These are phyloP conservation scores for Coemansia sp. DNA, from an alignment of 192 early-diverging fungal species.

Conservation along the genomic window DNA sequence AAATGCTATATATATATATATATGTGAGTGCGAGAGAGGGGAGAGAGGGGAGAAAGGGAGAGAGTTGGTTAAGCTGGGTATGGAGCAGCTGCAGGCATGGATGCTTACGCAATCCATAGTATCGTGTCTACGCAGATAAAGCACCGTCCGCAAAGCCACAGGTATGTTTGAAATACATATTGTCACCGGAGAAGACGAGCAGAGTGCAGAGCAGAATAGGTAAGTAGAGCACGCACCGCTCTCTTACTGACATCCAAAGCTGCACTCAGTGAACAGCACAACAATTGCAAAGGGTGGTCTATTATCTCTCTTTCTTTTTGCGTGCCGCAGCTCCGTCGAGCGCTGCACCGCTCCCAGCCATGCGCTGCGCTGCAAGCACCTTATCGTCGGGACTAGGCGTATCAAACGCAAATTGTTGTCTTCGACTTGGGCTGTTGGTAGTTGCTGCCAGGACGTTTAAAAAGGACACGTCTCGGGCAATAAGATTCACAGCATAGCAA, in stretches of 20 bases:
- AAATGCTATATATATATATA: background rate
- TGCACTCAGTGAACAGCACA: background rate
- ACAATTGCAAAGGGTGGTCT: background rate
- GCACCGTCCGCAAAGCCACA: background rate
- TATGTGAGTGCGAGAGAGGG: too few relatives aligned
- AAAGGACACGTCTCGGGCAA: constrained; percentile 34
- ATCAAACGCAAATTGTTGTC: constrained; percentile 64
- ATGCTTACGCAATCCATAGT: background rate
- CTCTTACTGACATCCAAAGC: too few relatives aligned
- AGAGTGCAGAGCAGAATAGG: background rate
- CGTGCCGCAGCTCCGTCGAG: background rate
- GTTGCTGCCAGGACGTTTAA: constrained; percentile 34
- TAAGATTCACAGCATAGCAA: constrained; percentile 3
- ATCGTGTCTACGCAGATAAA: background rate
- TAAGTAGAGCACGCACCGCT: background rate
- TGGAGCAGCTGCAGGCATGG: too few relatives aligned
- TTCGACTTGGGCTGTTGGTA: background rate
- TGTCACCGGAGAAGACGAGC: background rate
- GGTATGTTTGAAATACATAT: background rate
- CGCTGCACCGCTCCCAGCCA: constrained; percentile 10
- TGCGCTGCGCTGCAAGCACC: constrained; percentile 63
- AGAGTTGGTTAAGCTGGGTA: too few relatives aligned
- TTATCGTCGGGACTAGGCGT: constrained; percentile 83
- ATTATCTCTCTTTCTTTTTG: background rate
- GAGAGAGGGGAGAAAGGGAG: too few relatives aligned